Percentiles rank a stretch among this genome's conserved stretches.
Evolutionary conservation across 2,329 filamentous ascomycete genomes (phyloP).

Genomic region (Sporothrix pseudoabietina): DNA sequence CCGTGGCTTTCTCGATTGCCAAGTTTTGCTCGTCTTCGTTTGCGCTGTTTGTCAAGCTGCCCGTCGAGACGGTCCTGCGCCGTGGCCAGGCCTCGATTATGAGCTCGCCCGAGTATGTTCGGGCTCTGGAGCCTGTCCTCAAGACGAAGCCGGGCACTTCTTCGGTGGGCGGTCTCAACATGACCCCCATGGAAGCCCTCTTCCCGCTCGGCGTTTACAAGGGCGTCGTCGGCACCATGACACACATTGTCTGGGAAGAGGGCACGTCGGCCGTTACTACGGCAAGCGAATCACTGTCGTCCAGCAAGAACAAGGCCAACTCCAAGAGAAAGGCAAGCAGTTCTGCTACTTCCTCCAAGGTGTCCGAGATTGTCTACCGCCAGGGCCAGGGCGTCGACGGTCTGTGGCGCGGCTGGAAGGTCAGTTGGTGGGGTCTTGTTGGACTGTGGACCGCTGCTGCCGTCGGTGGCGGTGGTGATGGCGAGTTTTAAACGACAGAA

Average conservation of each 20-base stretch:
- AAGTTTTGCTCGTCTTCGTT: slow-evolving; percentile 79
- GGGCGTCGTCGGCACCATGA: slow-evolving; percentile 90
- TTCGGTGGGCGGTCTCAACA: slow-evolving; percentile 35
- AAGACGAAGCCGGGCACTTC: slow-evolving; percentile 25
- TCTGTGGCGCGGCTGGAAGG: slow-evolving; percentile 73
- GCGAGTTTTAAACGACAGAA: slow-evolving; percentile 53
- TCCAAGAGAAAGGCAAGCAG: slow-evolving; percentile 42
- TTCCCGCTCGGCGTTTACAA: slow-evolving; percentile 78
- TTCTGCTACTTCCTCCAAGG: slow-evolving; percentile 36
- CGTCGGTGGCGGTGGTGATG: slow-evolving; percentile 62
- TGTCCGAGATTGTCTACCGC: slow-evolving; percentile 50
- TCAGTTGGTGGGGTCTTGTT: slow-evolving; percentile 75
- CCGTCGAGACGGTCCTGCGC: slow-evolving; percentile 87
- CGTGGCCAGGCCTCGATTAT: slow-evolving; percentile 81
- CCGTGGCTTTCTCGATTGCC: slow-evolving; percentile 77
- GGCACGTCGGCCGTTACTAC: slow-evolving; percentile 57
- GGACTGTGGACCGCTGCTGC: slow-evolving; percentile 72
- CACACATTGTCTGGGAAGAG: slow-evolving; percentile 81
- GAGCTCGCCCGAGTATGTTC: slow-evolving; percentile 54
- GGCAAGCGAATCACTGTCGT: slow-evolving; percentile 37
- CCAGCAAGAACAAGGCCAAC: slow-evolving; percentile 40
- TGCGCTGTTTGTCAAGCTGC: slow-evolving; percentile 84
- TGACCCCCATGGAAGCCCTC: slow-evolving; percentile 63
- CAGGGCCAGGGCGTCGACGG: slow-evolving; percentile 70
- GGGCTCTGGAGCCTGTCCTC: slow-evolving; percentile 48